These are phyloP conservation scores for Rosa persica DNA, from an alignment of 306 rosid genomes.

Conservation along the genomic window DNA sequence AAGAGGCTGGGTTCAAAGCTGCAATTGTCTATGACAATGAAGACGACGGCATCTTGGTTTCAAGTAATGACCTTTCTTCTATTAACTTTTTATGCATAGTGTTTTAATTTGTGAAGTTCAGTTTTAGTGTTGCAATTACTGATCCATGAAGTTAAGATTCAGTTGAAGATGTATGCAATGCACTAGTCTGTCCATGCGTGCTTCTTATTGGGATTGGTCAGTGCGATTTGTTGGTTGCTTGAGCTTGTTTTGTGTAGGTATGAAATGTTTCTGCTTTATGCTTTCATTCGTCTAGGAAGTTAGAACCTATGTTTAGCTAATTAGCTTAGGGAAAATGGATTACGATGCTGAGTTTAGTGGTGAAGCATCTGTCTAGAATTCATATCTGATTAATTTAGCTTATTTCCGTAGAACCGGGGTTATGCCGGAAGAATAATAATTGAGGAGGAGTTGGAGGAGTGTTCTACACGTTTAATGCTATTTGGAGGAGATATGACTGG, in stretches of 20 bases:
- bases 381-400: neutral
- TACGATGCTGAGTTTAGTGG: neutral
- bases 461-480: neutral
- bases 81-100: neutral
- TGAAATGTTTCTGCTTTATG: neutral
- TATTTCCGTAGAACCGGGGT: neutral
- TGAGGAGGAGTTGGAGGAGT: neutral
- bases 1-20: conserved; percentile 82
- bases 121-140: neutral
- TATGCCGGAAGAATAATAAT: neutral
- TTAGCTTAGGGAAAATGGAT: neutral
- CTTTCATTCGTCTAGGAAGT: neutral
- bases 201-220: neutral
- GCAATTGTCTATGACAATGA: conserved; percentile 84
- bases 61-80: conserved; percentile 62
- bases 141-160: neutral
- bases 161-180: neutral
- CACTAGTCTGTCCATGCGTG: neutral
- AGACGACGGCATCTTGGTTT: conserved; percentile 63
- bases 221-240: neutral
- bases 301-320: neutral
- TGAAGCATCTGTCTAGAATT: neutral
- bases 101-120: conserved; percentile 5
- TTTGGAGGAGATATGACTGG: neutral
- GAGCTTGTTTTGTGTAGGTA: neutral